A percentile compares a stretch with the other conserved stretches of the same genome.
Conservation (phyloP, 345 rosid species). For the Eucalyptus rudis region DNA sequence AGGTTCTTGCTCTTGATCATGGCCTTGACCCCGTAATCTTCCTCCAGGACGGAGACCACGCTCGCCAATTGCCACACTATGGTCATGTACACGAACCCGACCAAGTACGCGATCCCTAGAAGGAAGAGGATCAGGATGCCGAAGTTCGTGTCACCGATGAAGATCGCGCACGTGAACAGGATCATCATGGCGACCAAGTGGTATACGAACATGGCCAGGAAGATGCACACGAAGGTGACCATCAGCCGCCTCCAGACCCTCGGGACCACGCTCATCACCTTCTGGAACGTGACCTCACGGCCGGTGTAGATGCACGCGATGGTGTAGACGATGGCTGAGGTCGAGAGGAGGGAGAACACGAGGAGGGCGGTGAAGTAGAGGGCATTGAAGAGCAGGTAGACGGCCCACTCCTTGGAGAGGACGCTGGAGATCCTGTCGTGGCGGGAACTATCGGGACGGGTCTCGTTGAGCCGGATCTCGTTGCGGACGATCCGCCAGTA, state of each 20-base stretch:
- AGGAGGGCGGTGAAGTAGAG: slow-evolving; percentile 22
- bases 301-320: slow-evolving; percentile 33
- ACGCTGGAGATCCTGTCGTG: background rate
- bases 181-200: background rate
- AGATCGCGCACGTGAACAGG: background rate
- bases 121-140: background rate
- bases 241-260: slow-evolving; percentile 43
- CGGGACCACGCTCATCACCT: slow-evolving; percentile 29
- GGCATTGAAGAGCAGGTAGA: slow-evolving; percentile 15
- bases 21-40: slow-evolving; percentile 27
- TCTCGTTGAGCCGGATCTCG: background rate
- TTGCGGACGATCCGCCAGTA: background rate
- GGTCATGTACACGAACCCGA: slow-evolving; percentile 22
- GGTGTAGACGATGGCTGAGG: slow-evolving; percentile 35
- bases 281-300: slow-evolving; percentile 10
- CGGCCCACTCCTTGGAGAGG: slow-evolving; percentile 13
- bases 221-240: slow-evolving; percentile 26
- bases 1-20: slow-evolving; percentile 24
- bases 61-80: slow-evolving; percentile 38
- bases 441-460: background rate
- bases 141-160: background rate
- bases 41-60: slow-evolving; percentile 44
- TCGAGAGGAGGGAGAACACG: slow-evolving; percentile 37
- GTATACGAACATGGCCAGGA: slow-evolving; percentile 6
- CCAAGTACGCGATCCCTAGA: background rate